Conservation (phyloP, 2,329 filamentous ascomycete species). For the Ilyonectria mors-panacis region DNA sequence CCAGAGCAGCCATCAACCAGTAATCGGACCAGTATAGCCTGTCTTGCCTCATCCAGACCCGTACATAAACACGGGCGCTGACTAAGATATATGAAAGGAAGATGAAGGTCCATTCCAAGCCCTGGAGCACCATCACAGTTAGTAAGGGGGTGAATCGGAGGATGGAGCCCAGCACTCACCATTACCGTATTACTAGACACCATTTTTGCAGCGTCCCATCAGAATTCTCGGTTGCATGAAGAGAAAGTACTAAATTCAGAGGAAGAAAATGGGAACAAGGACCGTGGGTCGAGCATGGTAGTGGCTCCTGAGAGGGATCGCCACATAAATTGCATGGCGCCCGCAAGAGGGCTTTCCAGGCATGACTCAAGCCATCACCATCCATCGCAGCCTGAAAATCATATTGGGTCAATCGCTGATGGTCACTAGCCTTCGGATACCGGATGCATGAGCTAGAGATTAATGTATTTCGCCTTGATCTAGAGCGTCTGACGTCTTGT, state of each 20-base stretch:
- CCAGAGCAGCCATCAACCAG: constrained; percentile 1
- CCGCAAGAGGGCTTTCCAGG: background rate
- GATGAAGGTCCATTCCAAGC: constrained; percentile 21
- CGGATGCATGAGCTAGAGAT: too few relatives aligned
- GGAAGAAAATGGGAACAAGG: background rate
- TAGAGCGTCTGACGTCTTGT: too few relatives aligned
- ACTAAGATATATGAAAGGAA: constrained; percentile 10
- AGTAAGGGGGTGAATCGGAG: background rate
- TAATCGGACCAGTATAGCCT: constrained; percentile 10
- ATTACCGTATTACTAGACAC: background rate
- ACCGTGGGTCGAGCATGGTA: too few relatives aligned
- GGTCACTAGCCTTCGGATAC: too few relatives aligned
- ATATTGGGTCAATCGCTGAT: too few relatives aligned
- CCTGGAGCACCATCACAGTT: background rate
- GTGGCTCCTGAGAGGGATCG: background rate
- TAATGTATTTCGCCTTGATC: too few relatives aligned
- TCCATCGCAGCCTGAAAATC: too few relatives aligned
- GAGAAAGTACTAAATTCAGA: background rate
- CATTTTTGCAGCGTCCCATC: background rate
- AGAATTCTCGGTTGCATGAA: background rate
- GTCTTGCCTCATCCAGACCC: constrained; percentile 18
- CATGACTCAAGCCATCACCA: background rate
- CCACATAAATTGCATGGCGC: background rate
- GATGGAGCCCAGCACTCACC: background rate
- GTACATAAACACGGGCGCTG: constrained; percentile 18